phyloP scores from a whole-genome alignment of 1,284 basidiomycete species.

The Vanrija pseudolonga region DNA sequence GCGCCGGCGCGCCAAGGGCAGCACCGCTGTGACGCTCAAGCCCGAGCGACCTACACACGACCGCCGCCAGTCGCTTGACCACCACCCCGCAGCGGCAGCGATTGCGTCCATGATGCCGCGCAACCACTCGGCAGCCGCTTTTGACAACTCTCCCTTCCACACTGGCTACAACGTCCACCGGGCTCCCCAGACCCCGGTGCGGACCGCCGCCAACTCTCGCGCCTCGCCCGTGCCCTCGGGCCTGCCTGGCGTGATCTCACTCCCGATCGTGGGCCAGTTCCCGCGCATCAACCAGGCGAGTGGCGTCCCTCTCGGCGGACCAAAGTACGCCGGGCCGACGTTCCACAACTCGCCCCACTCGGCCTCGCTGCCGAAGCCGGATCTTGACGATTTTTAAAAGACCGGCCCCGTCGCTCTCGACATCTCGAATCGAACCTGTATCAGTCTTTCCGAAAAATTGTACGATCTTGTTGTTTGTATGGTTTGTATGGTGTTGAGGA shows the following conservation, averaged over 20 bases:
- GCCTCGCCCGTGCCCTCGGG: neutral
- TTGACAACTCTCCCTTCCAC: conserved; percentile 32
- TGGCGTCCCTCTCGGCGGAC: conserved; percentile 6
- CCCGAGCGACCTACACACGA: conserved; percentile 12
- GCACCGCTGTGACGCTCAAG: neutral
- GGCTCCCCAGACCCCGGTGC: conserved; percentile 42
- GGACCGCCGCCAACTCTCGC: conserved; percentile 8
- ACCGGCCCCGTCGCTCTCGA: neutral
- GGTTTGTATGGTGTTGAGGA: conserved; percentile 5
- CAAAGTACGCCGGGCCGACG: conserved; percentile 45
- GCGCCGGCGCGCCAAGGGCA: conserved; percentile 12
- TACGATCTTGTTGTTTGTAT: conserved; percentile 12
- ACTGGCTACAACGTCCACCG: conserved; percentile 41
- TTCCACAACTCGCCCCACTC: conserved; percentile 48
- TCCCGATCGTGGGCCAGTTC: conserved; percentile 32
- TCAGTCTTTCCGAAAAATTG: neutral
- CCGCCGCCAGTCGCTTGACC: conserved; percentile 29
- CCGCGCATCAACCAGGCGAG: conserved; percentile 29
- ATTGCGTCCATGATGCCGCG: neutral
- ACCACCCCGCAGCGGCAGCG: neutral
- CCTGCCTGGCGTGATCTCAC: conserved; percentile 4
- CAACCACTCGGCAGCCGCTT: conserved; percentile 21
- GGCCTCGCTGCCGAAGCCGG: conserved; percentile 39
- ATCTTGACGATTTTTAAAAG: conserved; percentile 42
- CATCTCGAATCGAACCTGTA: neutral